Conservation (phyloP, 108 stramenopile species). For the Skeletonema tropicum region DNA sequence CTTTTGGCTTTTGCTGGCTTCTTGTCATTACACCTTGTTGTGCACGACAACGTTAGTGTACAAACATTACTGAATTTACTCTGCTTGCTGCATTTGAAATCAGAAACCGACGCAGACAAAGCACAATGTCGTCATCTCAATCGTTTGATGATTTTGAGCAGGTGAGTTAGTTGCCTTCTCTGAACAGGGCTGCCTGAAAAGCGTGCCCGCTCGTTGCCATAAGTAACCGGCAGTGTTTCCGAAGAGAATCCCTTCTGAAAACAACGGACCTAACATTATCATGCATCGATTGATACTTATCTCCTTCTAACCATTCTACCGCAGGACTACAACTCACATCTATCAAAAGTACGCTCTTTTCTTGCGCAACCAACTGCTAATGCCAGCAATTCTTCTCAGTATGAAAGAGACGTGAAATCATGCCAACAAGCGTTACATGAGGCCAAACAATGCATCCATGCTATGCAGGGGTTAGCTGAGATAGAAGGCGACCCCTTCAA, state of each 20-base stretch:
- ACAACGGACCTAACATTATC: neutral
- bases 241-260: neutral
- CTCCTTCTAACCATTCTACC: neutral
- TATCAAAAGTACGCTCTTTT: constrained; percentile 70
- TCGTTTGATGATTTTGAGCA: constrained; percentile 69
- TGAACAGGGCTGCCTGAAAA: too few species aligned
- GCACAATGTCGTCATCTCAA: constrained; percentile 27
- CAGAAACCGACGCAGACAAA: too few species aligned
- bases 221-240: too few species aligned
- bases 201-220: too few species aligned
- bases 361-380: constrained; percentile 51
- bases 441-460: constrained; percentile 67
- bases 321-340: constrained; percentile 72
- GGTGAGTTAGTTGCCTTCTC: constrained; percentile 39
- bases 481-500: constrained; percentile 74
- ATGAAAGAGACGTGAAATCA: constrained; percentile 2
- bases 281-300: neutral
- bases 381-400: neutral
- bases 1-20: too few species aligned
- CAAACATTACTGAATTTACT: too few species aligned
- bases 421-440: constrained; percentile 64
- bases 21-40: too few species aligned
- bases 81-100: too few species aligned
- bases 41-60: too few species aligned
- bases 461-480: constrained; percentile 81